phyloP scores from a whole-genome alignment of 2,329 filamentous ascomycete species.

The Tolypocladium nubicola region DNA sequence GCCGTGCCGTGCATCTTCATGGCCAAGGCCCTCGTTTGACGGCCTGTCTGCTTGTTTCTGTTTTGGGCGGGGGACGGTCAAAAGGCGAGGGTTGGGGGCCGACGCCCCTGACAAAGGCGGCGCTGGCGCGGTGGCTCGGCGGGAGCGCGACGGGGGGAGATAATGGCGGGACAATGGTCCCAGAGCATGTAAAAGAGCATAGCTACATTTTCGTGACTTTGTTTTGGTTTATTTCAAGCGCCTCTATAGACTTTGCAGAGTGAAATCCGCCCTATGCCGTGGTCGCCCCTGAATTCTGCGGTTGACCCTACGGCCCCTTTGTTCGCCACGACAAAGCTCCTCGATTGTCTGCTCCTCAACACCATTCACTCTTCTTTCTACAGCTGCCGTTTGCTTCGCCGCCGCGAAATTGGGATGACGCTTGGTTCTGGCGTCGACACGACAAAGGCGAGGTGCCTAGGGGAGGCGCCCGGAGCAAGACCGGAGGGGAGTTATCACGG shows the following conservation, averaged over 20 bases:
- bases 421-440: not conserved
- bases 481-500: not conserved
- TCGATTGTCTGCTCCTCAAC: not conserved
- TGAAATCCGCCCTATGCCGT: not conserved
- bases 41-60: not conserved
- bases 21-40: not conserved
- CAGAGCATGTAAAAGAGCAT: not conserved
- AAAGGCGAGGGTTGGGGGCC: no score
- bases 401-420: no score
- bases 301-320: not conserved
- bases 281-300: not conserved
- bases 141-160: not conserved
- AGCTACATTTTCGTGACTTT: not conserved
- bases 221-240: not conserved
- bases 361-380: not conserved
- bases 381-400: not conserved
- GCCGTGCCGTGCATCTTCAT: conserved; percentile 11
- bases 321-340: not conserved
- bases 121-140: not conserved
- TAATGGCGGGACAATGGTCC: not conserved
- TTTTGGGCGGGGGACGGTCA: not conserved
- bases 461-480: not conserved
- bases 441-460: not conserved
- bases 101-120: not conserved
- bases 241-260: not conserved